These are phyloP conservation scores for Wallacemonas rigidus DNA, from an alignment of 208 protist species.

Conservation along the genomic window DNA sequence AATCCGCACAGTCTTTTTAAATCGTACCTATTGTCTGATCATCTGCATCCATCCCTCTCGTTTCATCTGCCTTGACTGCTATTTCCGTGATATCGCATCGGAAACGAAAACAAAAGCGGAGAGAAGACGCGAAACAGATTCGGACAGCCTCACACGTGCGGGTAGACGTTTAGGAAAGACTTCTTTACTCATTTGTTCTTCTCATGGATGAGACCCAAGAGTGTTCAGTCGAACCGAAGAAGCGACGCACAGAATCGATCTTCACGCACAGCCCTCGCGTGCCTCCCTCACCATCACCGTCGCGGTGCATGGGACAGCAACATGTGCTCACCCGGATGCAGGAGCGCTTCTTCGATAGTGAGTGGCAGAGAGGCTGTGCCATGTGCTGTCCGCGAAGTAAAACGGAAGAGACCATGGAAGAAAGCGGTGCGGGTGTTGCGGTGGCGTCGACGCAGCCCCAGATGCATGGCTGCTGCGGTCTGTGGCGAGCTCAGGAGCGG, in stretches of 20 bases:
- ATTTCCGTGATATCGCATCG: no score
- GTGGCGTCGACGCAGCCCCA: no score
- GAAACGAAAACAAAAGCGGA: no score
- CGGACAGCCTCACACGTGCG: no score
- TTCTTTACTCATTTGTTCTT: no score
- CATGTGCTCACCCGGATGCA: background rate
- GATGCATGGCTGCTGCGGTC: background rate
- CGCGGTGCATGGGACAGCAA: background rate
- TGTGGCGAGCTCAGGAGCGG: background rate
- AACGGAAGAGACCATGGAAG: background rate
- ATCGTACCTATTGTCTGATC: no score
- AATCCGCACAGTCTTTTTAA: no score
- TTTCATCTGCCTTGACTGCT: no score
- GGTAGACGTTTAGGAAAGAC: no score
- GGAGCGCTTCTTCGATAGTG: background rate
- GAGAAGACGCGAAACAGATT: no score
- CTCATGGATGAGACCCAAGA: background rate
- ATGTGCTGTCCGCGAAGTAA: background rate
- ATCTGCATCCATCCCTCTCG: no score
- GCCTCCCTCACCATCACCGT: no score
- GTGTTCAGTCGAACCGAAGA: background rate
- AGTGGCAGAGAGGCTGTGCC: slow-evolving; percentile 3
- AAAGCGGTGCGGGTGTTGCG: background rate
- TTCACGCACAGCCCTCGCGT: background rate
- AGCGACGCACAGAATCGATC: background rate